Base-by-base conservation (phyloP, 805 yeast genomes). In the Naumovozyma baii region DNA sequence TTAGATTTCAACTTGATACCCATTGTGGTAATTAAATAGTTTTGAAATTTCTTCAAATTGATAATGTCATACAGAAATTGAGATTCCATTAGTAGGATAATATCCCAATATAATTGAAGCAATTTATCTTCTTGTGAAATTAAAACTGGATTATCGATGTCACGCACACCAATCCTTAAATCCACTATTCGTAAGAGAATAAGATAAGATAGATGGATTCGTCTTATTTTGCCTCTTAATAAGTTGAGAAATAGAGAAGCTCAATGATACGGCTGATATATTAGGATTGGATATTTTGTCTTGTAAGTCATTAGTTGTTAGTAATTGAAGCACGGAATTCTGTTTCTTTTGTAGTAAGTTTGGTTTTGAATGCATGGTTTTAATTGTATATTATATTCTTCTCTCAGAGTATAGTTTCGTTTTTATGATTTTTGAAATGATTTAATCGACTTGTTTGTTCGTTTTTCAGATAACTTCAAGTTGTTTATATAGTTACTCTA, bases 121-220 rank as follows among this genome's bases (percentile, higher is more conserved):
- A 47, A 34, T 14, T 31, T 31, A 10, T 18, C 39, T 25, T 25
- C 31, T 20, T 14, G 7, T n/a, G 8, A 25, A 17, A 18, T 25
- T 14, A n/a, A 9, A 8, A 3, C 7, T 9, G 7, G 36, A 18
- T 28, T 32, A 37, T 44, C 46, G 46, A 41, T 51, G 63, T 55
- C 60, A 58, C 61, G 61, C 59, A 47, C 39, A 45, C 63, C 63
- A 58, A 44, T 52, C 52, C 18, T 45, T 44, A 37, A 49, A 55
- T n/a, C 57, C 57, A 30, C 38, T 47, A 26, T 25, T 32, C 19
- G 50, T 40, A 37, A 44, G 31, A 26, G 53, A 46, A 37, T 57
- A 57, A 13, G 40, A 38, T 28, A 40, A 41, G 10, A 52, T 33
- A 4, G 28, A 13, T 15, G 47, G 46, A 13, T 33, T 14, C 18